Percentiles rank a stretch among this genome's conserved stretches.
Evolutionary conservation across 2,329 filamentous ascomycete genomes (phyloP).

Genomic region (Colletotrichum endophyticum): DNA sequence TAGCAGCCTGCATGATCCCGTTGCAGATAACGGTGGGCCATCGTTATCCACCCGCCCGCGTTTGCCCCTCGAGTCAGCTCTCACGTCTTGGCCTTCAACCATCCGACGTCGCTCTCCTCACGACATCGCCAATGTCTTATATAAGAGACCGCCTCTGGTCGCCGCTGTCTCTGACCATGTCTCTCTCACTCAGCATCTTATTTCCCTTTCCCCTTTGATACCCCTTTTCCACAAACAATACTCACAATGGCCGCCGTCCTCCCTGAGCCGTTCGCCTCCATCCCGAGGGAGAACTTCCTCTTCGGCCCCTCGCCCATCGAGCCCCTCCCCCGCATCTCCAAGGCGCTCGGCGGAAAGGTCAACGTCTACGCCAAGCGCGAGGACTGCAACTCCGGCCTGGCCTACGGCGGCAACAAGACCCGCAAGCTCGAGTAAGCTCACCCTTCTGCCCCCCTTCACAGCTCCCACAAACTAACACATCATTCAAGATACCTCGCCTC

Average conservation of each 20-base stretch:
- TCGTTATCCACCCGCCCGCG: conserved; percentile 14
- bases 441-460: too few species aligned
- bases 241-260: conserved; percentile 36
- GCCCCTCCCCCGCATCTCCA: conserved; percentile 66
- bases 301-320: conserved; percentile 75
- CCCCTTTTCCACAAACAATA: not conserved
- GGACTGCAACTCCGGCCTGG: conserved; percentile 71
- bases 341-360: conserved; percentile 63
- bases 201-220: not conserved
- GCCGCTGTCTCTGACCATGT: not conserved
- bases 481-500: conserved; percentile 72
- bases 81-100: not conserved
- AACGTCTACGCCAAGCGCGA: conserved; percentile 74
- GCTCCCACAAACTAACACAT: too few species aligned
- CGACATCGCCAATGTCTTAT: not conserved
- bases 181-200: not conserved
- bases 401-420: conserved; percentile 73
- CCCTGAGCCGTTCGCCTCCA: conserved; percentile 66
- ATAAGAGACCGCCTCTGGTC: not conserved
- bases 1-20: not conserved
- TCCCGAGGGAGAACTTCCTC: conserved; percentile 65
- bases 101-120: conserved; percentile 17
- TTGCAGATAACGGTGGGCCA: conserved; percentile 18
- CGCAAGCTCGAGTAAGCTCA: conserved; percentile 65
- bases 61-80: conserved; percentile 11